Conservation (phyloP, 257 asterid genomes). For the Orobanche coerulescens region DNA sequence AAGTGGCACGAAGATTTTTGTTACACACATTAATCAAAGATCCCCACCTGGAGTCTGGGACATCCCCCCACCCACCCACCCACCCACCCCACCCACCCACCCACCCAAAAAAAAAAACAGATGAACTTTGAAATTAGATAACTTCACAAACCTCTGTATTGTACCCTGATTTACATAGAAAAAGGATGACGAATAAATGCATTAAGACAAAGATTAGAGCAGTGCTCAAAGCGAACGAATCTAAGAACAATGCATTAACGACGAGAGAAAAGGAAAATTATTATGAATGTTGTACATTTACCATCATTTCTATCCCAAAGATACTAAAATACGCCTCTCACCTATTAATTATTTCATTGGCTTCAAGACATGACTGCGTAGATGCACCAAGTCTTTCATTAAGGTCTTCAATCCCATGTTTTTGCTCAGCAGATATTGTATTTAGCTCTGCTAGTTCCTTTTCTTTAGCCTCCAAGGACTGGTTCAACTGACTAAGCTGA, state of each 20-base stretch:
- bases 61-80: too few relatives aligned
- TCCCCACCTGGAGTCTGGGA: not conserved
- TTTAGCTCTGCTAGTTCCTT: constrained; percentile 52
- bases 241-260: constrained; percentile 2
- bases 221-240: not conserved
- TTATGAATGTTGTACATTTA: not conserved
- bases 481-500: constrained; percentile 50
- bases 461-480: constrained; percentile 57
- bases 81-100: too few relatives aligned
- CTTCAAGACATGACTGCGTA: constrained; percentile 71
- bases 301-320: constrained; percentile 12
- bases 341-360: constrained; percentile 90
- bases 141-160: not conserved
- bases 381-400: constrained; percentile 70
- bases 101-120: not conserved
- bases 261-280: not conserved
- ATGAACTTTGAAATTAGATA: constrained; percentile 2
- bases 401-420: constrained; percentile 68
- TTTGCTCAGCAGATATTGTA: constrained; percentile 65
- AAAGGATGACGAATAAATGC: constrained; percentile 7
- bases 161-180: not conserved
- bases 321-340: constrained; percentile 29
- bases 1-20: not conserved
- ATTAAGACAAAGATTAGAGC: constrained; percentile 6
- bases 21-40: not conserved